Evolutionary conservation across 1,139 yeast species (phyloP).

Genomic region (Torulaspora globosa): DNA sequence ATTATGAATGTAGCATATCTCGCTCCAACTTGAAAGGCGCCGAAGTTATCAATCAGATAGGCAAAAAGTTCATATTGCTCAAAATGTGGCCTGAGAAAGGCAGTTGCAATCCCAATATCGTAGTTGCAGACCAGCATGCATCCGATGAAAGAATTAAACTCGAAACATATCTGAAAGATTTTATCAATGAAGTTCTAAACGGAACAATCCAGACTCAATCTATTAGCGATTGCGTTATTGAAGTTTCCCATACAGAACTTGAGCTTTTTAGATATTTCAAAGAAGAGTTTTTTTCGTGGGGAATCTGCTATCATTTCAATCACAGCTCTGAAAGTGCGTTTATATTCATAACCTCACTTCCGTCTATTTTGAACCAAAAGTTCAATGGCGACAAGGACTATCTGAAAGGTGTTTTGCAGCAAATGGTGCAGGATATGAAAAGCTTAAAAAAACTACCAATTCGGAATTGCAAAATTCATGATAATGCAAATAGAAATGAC

Average conservation of each 20-base stretch:
- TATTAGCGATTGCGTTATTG: conserved; percentile 19
- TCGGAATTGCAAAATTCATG: background rate
- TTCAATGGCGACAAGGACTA: conserved; percentile 31
- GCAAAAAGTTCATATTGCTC: conserved; percentile 53
- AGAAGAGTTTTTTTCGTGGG: conserved; percentile 43
- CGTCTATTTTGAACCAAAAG: conserved; percentile 40
- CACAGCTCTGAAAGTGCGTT: conserved; percentile 1
- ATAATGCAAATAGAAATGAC: background rate
- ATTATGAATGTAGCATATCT: background rate
- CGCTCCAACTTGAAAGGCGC: conserved; percentile 24
- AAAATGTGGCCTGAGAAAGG: conserved; percentile 17
- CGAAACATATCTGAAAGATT: conserved; percentile 44
- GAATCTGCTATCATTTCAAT: conserved; percentile 38
- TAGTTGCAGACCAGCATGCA: conserved; percentile 72
- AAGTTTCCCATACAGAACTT: conserved; percentile 35
- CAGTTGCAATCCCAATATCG: conserved; percentile 27
- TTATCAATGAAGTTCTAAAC: conserved; percentile 16
- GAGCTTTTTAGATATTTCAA: conserved; percentile 36
- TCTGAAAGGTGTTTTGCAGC: conserved; percentile 40
- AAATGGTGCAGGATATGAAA: conserved; percentile 44
- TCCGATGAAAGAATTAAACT: conserved; percentile 65
- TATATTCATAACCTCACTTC: conserved; percentile 41
- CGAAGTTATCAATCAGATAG: conserved; percentile 50
- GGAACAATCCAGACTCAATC: conserved; percentile 12
- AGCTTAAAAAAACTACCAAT: conserved; percentile 24